Conservation (phyloP, 1,139 yeast species). For the Geotrichum phurueaensis region DNA sequence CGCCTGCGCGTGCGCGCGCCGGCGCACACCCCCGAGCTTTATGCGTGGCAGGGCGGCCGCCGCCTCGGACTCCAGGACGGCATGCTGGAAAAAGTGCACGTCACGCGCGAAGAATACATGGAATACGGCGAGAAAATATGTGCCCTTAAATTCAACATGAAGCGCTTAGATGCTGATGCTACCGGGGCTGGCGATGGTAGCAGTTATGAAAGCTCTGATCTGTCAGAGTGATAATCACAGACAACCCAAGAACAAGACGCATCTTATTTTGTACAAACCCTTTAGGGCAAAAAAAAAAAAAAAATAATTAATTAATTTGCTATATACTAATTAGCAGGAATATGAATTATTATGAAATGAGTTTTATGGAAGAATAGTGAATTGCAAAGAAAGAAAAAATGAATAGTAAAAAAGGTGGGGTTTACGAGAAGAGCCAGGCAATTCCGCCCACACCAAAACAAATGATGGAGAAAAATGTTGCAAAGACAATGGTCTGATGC, state of each 20-base stretch:
- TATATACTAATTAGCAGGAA: background rate
- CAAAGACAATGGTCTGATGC: conserved; percentile 39
- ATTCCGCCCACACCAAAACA: conserved; percentile 46
- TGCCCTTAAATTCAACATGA: conserved; percentile 20
- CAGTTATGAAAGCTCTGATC: background rate
- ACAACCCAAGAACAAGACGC: background rate
- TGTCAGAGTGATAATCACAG: background rate
- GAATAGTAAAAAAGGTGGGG: too few relatives aligned
- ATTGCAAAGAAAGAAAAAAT: background rate
- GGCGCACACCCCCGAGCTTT: conserved; percentile 37
- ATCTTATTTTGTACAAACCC: background rate
- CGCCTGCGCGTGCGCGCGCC: conserved; percentile 47
- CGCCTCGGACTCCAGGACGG: conserved; percentile 48
- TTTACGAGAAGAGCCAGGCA: conserved; percentile 29
- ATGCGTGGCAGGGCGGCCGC: conserved; percentile 56
- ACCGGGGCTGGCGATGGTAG: background rate
- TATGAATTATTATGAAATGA: background rate
- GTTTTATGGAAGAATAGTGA: background rate
- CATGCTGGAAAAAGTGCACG: conserved; percentile 48
- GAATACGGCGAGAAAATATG: conserved; percentile 65
- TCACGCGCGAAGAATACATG: conserved; percentile 71
- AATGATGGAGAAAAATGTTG: conserved; percentile 38
- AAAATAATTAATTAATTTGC: background rate
- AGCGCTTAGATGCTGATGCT: conserved; percentile 9
- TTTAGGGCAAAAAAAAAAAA: background rate